A percentile compares a stretch with the other conserved stretches of the same genome.
phyloP scores from a whole-genome alignment of 108 stramenopile genomes.

The Nitzschia sp. region DNA sequence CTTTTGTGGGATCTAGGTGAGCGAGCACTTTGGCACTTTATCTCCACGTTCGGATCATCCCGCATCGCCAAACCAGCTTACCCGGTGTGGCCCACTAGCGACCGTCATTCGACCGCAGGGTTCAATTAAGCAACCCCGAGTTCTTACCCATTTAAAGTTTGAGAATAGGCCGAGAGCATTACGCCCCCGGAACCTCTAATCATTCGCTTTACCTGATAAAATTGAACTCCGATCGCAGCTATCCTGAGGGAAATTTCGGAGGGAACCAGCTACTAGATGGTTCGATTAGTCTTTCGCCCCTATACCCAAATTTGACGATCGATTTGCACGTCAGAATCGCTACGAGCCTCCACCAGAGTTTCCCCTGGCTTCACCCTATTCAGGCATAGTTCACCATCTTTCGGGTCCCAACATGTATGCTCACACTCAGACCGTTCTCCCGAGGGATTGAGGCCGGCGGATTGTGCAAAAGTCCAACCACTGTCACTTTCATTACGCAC shows the following conservation, averaged over 20 bases:
- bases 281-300: conserved; percentile 98
- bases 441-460: conserved; percentile 86
- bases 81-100: conserved; percentile 95
- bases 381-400: conserved; percentile 98
- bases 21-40: conserved; percentile 95
- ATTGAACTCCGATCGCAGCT: conserved; percentile 84
- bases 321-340: conserved; percentile 95
- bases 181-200: conserved; percentile 93
- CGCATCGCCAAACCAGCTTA: conserved; percentile 97
- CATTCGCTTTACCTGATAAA: conserved; percentile 98
- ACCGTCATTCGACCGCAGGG: conserved; percentile 89
- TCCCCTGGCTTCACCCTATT: conserved; percentile 94
- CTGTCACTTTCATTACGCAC: conserved; percentile 92
- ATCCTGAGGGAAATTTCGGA: conserved; percentile 97
- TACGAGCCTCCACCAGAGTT: conserved; percentile 95
- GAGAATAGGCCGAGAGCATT: conserved; percentile 94
- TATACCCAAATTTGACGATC: conserved; percentile 96
- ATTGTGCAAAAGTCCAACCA: conserved; percentile 82
- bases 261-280: conserved; percentile 97
- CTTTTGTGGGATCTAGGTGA: conserved; percentile 97
- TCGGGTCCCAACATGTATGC: conserved; percentile 93
- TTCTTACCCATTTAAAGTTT: conserved; percentile 97
- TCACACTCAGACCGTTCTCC: conserved; percentile 92
- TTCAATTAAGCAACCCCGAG: conserved; percentile 92
- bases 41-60: conserved; percentile 96